Conservation (phyloP, 768 basidiomycete species). For the Boletales sp. region DNA sequence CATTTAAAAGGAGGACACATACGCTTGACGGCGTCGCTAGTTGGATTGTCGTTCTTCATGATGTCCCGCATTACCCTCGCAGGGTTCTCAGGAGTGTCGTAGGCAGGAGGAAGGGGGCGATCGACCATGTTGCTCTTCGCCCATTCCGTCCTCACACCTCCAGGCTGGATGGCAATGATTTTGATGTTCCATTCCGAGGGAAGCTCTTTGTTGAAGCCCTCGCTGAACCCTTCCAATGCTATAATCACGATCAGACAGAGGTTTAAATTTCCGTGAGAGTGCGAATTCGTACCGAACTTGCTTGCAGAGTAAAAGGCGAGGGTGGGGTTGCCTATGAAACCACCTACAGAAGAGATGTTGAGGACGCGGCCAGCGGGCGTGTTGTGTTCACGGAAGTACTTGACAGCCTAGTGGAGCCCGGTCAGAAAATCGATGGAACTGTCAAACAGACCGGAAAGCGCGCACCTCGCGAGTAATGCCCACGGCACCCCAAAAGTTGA, state of each 20-base stretch:
- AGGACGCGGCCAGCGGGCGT: conserved; percentile 18
- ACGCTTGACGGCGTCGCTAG: conserved; percentile 12
- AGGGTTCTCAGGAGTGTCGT: conserved; percentile 13
- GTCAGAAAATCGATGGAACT: background rate
- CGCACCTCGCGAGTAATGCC: conserved; percentile 23
- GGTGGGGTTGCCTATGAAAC: conserved; percentile 14
- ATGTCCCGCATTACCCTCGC: conserved; percentile 11
- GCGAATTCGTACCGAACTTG: conserved; percentile 17
- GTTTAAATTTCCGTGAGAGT: too few relatives aligned
- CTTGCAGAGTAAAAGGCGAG: conserved; percentile 20
- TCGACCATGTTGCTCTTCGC: conserved; percentile 19
- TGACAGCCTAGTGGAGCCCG: conserved; percentile 14
- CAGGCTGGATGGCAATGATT: conserved; percentile 19
- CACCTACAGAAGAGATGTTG: conserved; percentile 19
- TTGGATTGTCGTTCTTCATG: background rate
- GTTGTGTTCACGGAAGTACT: conserved; percentile 31
- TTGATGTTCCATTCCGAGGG: conserved; percentile 26
- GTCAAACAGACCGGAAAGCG: background rate
- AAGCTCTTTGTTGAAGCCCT: conserved; percentile 21
- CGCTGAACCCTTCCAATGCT: conserved; percentile 28
- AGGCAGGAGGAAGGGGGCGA: conserved; percentile 11
- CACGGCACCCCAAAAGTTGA: conserved; percentile 32
- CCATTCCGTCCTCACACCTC: conserved; percentile 19
- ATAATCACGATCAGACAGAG: background rate
- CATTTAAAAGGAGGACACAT: background rate